A percentile compares a stretch with the other conserved stretches of the same genome.
Conservation (phyloP, 441 rosid species). For the Heliophila coronopifolia region DNA sequence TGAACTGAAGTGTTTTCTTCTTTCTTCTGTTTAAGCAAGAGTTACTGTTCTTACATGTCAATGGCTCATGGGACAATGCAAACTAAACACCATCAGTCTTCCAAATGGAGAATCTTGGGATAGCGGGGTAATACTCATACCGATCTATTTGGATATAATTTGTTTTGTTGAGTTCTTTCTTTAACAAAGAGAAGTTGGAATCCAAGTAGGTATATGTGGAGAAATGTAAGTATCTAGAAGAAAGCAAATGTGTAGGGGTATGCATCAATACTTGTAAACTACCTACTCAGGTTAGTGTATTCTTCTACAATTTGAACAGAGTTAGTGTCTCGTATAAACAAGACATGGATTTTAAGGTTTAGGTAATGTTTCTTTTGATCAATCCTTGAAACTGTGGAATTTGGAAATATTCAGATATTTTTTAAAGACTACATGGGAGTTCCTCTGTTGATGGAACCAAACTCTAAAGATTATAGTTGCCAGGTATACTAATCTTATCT, state of each 20-base stretch:
- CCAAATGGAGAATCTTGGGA: slow-evolving; percentile 61
- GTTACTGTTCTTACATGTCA: slow-evolving; percentile 75
- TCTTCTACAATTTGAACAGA: background rate
- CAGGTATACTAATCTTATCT: no score
- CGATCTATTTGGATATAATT: background rate
- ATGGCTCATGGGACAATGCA: slow-evolving; percentile 83
- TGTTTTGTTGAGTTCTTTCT: background rate
- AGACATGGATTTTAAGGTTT: background rate
- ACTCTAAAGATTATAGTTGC: slow-evolving; percentile 75
- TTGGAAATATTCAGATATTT: slow-evolving; percentile 42
- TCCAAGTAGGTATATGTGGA: slow-evolving; percentile 64
- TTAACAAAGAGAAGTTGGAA: slow-evolving; percentile 8
- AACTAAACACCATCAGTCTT: slow-evolving; percentile 57
- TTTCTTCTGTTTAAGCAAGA: slow-evolving; percentile 43
- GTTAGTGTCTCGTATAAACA: background rate
- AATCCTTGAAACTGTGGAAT: background rate
- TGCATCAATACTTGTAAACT: slow-evolving; percentile 80
- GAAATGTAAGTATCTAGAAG: slow-evolving; percentile 82
- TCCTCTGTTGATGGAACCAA: slow-evolving; percentile 77
- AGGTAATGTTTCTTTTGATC: background rate
- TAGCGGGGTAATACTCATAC: slow-evolving; percentile 52
- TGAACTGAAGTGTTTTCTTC: background rate
- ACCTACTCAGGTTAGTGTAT: slow-evolving; percentile 90
- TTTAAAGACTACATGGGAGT: slow-evolving; percentile 79
- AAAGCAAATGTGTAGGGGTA: slow-evolving; percentile 81